phyloP scores from a whole-genome alignment of 495 filamentous ascomycete genomes.

The Penicillium riverlandense region DNA sequence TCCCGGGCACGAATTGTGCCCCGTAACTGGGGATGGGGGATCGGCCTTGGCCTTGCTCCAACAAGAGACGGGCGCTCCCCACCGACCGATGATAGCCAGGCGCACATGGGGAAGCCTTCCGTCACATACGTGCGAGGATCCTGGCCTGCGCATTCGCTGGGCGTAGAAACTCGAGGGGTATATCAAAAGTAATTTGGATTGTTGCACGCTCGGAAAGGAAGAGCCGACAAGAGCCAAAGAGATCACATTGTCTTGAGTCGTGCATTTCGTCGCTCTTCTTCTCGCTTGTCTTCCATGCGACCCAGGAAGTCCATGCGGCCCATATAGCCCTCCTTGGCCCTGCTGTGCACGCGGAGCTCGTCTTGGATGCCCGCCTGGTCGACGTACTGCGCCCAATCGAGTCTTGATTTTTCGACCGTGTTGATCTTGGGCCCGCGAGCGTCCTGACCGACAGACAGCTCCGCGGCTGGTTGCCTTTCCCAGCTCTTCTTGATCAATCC shows the following conservation, averaged over 20 bases:
- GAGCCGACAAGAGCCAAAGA: background rate
- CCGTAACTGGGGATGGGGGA: too few relatives aligned
- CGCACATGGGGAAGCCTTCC: too few relatives aligned
- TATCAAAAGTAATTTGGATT: background rate
- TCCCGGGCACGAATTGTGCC: too few relatives aligned
- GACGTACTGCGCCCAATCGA: slow-evolving; percentile 94
- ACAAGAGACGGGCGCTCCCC: too few relatives aligned
- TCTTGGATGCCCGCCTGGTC: slow-evolving; percentile 88
- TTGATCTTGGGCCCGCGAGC: slow-evolving; percentile 78
- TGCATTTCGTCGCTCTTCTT: slow-evolving; percentile 63
- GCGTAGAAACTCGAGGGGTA: too few relatives aligned
- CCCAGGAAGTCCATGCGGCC: slow-evolving; percentile 85
- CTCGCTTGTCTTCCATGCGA: slow-evolving; percentile 66
- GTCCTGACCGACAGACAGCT: slow-evolving; percentile 16
- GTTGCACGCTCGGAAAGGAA: too few relatives aligned
- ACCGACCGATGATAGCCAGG: too few relatives aligned
- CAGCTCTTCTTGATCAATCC: slow-evolving; percentile 45
- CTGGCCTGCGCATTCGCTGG: too few relatives aligned
- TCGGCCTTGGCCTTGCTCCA: too few relatives aligned
- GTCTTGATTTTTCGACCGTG: slow-evolving; percentile 87
- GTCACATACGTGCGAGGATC: too few relatives aligned
- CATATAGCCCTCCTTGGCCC: slow-evolving; percentile 74
- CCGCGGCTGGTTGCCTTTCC: slow-evolving; percentile 29
- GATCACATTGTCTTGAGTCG: slow-evolving; percentile 47
- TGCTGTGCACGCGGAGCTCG: slow-evolving; percentile 77